Percentiles rank a stretch among this genome's conserved stretches.
Evolutionary conservation across 1,284 basidiomycete genomes (phyloP).

Genomic region (Tilletia indica): DNA sequence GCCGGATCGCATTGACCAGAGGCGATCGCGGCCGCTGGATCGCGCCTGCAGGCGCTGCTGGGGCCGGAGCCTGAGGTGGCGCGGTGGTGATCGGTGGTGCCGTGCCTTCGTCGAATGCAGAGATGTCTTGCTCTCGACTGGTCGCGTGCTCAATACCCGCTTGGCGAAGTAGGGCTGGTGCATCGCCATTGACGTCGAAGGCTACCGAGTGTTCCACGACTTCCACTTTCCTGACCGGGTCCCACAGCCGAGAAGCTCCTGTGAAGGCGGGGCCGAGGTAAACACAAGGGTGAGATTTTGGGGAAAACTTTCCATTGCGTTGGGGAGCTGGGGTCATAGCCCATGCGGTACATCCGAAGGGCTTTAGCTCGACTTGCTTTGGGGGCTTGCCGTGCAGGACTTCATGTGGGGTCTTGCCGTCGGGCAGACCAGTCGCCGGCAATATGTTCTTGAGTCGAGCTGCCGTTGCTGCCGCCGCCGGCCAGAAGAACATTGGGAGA

Average conservation of each 20-base stretch:
- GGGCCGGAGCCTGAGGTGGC: no score
- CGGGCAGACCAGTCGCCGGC: neutral
- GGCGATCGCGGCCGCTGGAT: no score
- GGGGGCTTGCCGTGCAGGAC: neutral
- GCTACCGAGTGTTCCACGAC: neutral
- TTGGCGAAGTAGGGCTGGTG: neutral
- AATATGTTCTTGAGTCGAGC: neutral
- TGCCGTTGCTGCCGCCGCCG: neutral
- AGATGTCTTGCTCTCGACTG: no score
- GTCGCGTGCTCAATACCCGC: no score
- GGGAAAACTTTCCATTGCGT: neutral
- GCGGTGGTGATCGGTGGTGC: no score
- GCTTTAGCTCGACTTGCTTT: neutral
- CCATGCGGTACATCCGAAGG: neutral
- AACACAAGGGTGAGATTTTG: neutral
- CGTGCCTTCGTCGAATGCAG: no score
- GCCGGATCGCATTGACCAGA: no score
- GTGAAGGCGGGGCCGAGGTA: neutral
- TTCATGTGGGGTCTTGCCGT: neutral
- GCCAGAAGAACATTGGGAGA: slow-evolving; percentile 9
- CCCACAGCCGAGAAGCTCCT: neutral
- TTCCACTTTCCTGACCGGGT: neutral
- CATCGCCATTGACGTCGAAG: neutral
- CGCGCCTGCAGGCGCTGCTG: no score
- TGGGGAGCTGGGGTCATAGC: neutral